A percentile compares a stretch with the other conserved stretches of the same genome.
Conservation (phyloP, 352 stramenopile species). For the Pythium coloratum region DNA sequence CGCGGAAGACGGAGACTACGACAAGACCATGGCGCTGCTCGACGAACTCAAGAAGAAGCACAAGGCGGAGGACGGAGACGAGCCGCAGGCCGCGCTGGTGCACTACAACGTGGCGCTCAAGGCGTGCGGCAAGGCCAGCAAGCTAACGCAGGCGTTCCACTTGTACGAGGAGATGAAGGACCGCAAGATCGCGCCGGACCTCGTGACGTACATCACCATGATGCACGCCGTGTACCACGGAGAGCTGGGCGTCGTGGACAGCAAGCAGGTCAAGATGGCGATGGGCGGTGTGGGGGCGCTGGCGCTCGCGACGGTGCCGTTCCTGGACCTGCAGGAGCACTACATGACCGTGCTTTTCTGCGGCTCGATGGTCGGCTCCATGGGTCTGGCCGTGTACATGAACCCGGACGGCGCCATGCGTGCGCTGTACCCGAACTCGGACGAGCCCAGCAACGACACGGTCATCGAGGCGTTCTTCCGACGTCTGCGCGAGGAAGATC, state of each 20-base stretch:
- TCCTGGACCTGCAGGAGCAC: conserved; percentile 78
- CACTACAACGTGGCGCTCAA: conserved; percentile 87
- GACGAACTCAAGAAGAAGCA: conserved; percentile 45
- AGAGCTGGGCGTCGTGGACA: conserved; percentile 64
- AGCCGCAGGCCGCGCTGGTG: conserved; percentile 32
- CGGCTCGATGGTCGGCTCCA: conserved; percentile 69
- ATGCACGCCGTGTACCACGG: conserved; percentile 87
- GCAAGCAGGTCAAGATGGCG: conserved; percentile 62
- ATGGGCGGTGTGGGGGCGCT: conserved; percentile 61
- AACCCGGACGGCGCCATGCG: conserved; percentile 80
- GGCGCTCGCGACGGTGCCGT: conserved; percentile 54
- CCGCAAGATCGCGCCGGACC: conserved; percentile 61
- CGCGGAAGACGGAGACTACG: conserved; percentile 58
- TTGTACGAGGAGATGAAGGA: conserved; percentile 87
- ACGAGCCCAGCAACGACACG: conserved; percentile 63
- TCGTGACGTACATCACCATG: conserved; percentile 86
- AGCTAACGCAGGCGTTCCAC: conserved; percentile 72
- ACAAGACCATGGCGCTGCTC: conserved; percentile 49
- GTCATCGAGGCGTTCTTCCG: conserved; percentile 84
- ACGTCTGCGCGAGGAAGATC: conserved; percentile 80
- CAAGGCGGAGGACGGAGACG: conserved; percentile 32
- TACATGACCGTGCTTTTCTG: conserved; percentile 77
- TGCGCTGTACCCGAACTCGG: conserved; percentile 75
- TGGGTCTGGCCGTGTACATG: conserved; percentile 83
- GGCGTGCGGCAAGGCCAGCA: conserved; percentile 65